Evolutionary conservation across 176 grass and related monocot genomes (phyloP), one percentile per base, ranked within the genome.

Genomic region (Carex littledalei): DNA sequence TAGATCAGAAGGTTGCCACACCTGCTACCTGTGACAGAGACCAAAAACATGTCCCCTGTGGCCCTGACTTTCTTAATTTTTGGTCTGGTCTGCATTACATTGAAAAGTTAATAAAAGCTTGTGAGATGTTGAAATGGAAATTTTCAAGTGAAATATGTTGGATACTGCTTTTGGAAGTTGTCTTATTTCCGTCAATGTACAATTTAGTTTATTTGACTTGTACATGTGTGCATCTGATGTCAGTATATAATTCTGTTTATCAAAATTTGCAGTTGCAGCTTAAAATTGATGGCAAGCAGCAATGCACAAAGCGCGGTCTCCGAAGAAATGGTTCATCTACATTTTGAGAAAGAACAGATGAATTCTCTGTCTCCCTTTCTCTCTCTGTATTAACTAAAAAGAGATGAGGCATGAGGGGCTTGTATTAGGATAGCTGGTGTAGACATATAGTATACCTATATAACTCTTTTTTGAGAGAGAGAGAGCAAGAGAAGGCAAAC

Each of bases 311-410:
- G 55, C 63, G 50, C 67, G 54, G 22, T 76, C 80, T 83, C 24
- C 67, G 37, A 76, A 87, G 86, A 87, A 32, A 58, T 55, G 22
- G 67, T 5, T 87, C 86, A 64, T 83, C 56, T 49, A 16, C 55
- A 84, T 84, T 87, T 77, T 87, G 80, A 87, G 67, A 75, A 67
- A 83, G 67, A 67, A 75, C 16, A 16, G 56, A 11, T 3, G 5
- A 62, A 45, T 26, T 81, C 31, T 55, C 63, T 66, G 43, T 66
- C 62, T 52, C 41, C 14, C 35, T 65, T 49, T 20, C 62, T 66
- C 43, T 6, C 2, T 50, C 61, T 39, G 5, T 24, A 39, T 65
- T 64, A n/a, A 21, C 59, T 53, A 77, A 31, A 77, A 55, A 15
- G 49, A 76, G 47, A 77, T 20, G 34, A 50, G 47, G 9, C 47